Conservation (phyloP, 2,329 filamentous ascomycete genomes). For the Fusarium globosum region DNA sequence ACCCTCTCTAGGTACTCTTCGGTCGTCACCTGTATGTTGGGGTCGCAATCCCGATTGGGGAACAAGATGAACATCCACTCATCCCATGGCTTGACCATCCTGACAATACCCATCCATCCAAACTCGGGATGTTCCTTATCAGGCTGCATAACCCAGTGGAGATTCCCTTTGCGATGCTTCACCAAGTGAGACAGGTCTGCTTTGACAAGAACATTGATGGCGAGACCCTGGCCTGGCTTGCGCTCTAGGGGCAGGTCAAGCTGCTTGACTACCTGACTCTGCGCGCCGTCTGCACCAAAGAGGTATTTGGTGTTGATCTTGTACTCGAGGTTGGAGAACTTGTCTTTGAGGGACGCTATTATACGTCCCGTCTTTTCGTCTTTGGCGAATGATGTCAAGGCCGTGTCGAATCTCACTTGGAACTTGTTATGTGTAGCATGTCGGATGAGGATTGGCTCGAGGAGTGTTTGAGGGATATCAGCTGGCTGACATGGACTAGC, state of each 20-base stretch:
- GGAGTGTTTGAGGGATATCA: not conserved
- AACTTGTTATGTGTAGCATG: not conserved
- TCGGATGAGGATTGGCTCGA: not conserved
- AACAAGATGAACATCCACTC: not conserved
- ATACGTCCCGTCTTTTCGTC: not conserved
- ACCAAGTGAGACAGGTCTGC: not conserved
- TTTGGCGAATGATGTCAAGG: not conserved
- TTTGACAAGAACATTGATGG: not conserved
- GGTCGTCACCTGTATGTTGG: not conserved
- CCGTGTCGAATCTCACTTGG: not conserved
- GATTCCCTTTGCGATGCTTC: not conserved
- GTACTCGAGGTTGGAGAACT: not conserved
- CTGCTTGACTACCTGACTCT: not conserved
- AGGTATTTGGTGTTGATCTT: not conserved
- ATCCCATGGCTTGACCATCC: not conserved
- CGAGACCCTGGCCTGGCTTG: not conserved
- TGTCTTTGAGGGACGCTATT: not conserved
- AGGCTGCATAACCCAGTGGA: not conserved
- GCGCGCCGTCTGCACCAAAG: not conserved
- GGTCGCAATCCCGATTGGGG: not conserved
- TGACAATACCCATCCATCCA: not conserved
- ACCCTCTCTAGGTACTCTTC: not conserved
- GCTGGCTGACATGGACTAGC: not conserved
- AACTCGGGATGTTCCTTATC: not conserved
- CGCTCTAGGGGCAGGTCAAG: not conserved